Evolutionary conservation across 805 yeast genomes (phyloP), one percentile per base, ranked within the genome.

Genomic region (Zygotorulaspora florentina): DNA sequence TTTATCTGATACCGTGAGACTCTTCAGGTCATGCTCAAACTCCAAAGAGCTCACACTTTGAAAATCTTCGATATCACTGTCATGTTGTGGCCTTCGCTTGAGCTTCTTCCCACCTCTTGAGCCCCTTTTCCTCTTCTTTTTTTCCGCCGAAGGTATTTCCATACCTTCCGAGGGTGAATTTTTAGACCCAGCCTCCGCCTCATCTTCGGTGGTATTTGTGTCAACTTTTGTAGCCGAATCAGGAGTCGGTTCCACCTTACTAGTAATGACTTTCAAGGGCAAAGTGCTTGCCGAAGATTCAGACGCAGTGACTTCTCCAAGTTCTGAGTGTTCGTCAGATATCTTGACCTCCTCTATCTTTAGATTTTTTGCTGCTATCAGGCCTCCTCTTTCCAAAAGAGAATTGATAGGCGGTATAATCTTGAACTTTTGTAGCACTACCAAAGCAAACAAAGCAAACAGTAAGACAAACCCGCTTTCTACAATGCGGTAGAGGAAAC

Each of bases 71-170:
- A 20, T 28, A 4, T 39, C 46, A 5, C 31, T 43, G 8, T 36
- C 35, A 45, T 40, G 28, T 27, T 20, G 13, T 41, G 31, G 46
- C n/a, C 40, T 52, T 52, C 51, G 56, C 51, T 72, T 78, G 39
- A 75, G 66, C 57, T 84, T 77, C 54, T 80, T 81, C 0, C 96
- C 95, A 11, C 96, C 96, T 48, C 96, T 72, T 8, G 84, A 73
- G 3, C 96, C 96, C 58, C 96, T 76, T 59, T 87, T 89, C 23
- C 96, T 73, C 57, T 77, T 83, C 64, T 79, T 61, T 54, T 48
- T 63, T 37, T 61, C 64, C 8, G 37, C 27, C 2, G 50, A 34
- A 34, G 47, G 36, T 8, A 57, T 28, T 3, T 39, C 43, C 20
- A 30, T 16, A 13, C 27, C 8, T 10, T 27, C 42, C 8, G 9